Evolutionary conservation across 2,329 filamentous ascomycete species (phyloP), one percentile per base, ranked within the genome.

Genomic region (Cladosporium halotolerans): DNA sequence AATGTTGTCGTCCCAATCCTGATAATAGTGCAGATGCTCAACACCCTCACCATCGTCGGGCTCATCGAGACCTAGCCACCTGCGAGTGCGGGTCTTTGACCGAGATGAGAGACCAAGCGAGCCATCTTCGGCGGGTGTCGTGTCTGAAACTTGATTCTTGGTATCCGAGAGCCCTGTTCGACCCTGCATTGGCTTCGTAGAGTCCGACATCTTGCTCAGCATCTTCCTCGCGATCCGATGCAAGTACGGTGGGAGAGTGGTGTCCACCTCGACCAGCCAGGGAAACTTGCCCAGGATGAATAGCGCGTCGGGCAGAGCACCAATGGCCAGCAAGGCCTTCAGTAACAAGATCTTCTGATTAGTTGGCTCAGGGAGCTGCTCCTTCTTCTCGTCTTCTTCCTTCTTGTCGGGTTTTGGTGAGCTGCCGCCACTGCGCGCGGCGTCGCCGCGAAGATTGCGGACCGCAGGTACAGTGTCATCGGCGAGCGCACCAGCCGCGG

Each of bases 1-100:
- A 43, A 99, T 79, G 58, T 93, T 95, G 70, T 97, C 92, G 2
- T 84, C 79, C 93, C 93, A 99, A 62, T 97, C 93, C 55, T 96
- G 90, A 84, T 93, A 96, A 70, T 99, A 99, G 67, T 95, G 97
- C 33, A 87, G 83, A 68, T 96, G 97, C 49, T 87, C 78, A 10
- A 76, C 81, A n/a, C 80, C 79, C 16, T 85, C 88, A 52, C 84
- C 84, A 23, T 82, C 83, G 63, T 93, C 88, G 58, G 79, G 79
- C 60, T 82, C 84, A 62, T 96, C 91, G 4, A 89, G 82, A 62
- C 86, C 85, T 4, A 90, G 87, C 92, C 92, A 96, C 57, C 88
- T 82, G 10, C 52, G 52, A 14, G 45, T 44, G 14, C 52, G 3
- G 78, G 72, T 23, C 82, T 76, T 48, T 83, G 77, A 34, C 57